Evolutionary conservation across 768 basidiomycete species (phyloP).

Genomic region (Psilocybe cubensis): DNA sequence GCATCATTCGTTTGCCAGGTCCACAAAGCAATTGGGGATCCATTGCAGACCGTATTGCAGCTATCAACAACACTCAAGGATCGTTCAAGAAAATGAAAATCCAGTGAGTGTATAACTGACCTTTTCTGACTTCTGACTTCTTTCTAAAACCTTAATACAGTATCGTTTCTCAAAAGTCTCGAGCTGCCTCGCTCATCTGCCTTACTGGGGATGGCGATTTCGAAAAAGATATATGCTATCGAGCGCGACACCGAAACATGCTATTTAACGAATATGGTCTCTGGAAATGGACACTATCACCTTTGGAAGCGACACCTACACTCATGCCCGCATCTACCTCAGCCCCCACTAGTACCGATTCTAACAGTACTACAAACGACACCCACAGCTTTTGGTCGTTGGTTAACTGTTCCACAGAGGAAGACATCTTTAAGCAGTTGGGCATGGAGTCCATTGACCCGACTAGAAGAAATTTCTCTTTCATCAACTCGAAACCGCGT

Average conservation of each 20-base stretch:
- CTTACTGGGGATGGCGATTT: conserved; percentile 63
- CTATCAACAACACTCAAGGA: conserved; percentile 35
- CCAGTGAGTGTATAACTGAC: conserved; percentile 29
- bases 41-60: conserved; percentile 27
- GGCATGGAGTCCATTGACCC: conserved; percentile 36
- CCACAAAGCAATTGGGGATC: conserved; percentile 18
- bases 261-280: conserved; percentile 65
- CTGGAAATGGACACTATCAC: conserved; percentile 53
- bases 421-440: conserved; percentile 45
- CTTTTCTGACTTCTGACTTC: conserved; percentile 4
- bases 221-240: conserved; percentile 39
- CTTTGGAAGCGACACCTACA: not conserved
- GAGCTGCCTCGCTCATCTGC: conserved; percentile 54
- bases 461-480: conserved; percentile 23
- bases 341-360: not conserved
- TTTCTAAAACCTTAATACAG: conserved; percentile 23
- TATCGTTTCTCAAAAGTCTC: conserved; percentile 49
- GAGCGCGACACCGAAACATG: conserved; percentile 49
- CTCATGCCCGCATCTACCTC: not conserved
- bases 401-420: conserved; percentile 45
- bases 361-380: not conserved
- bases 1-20: conserved; percentile 53
- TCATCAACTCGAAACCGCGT: conserved; percentile 12
- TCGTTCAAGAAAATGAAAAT: conserved; percentile 42
- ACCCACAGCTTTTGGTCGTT: conserved; percentile 49